These are phyloP conservation scores for bread wheat (Triticum aestivum) DNA, from an alignment of 176 grass and related monocot species.

Conservation along the genomic window IWGSC_CS_RefSeq_v2.1 NC_057814.1:21839045-21839544, in stretches of 20 bases:
- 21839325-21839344: constrained; percentile 94
- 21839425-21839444: neutral
- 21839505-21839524: neutral
- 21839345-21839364: constrained; percentile 45
- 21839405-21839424: neutral
- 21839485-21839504: neutral
- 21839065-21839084: constrained; percentile 4
- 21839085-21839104: constrained; percentile 20
- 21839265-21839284: constrained; percentile 92
- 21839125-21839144: constrained; percentile 94
- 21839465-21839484: neutral
- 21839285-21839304: constrained; percentile 94
- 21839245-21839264: constrained; percentile 63
- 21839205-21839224: neutral
- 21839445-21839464: neutral
- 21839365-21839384: constrained; percentile 17
- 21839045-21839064: constrained; percentile 29
- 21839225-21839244: neutral
- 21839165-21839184: neutral
- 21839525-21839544: neutral
- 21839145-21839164: constrained; percentile 60
- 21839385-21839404: neutral
- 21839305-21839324: constrained; percentile 90
- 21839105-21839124: constrained; percentile 74
- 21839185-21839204: constrained; percentile 20